Base-by-base conservation (phyloP, 805 yeast genomes). In the Candida boleticola region DNA sequence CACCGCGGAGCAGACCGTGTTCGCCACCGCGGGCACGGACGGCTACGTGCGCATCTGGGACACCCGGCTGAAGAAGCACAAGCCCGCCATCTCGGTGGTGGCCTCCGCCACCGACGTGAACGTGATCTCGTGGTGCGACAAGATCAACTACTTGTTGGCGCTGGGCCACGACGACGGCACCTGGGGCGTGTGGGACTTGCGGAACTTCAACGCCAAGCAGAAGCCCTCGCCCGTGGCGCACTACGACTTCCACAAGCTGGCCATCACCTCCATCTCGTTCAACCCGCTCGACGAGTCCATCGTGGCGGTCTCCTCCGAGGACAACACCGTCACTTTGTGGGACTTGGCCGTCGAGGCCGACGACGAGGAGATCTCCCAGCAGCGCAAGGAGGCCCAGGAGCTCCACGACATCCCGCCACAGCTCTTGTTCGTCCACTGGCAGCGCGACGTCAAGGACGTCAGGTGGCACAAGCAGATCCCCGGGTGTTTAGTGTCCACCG, bases 301-400 rank as follows among this genome's bases (percentile, higher is more conserved):
- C 48, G 78, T 93, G 41, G 98, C 98, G 1, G 97, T 92, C 14
- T 89, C 95, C 3, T 87, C 96, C 1, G 98, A 90, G 61, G 99
- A 93, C 65, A 89, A 89, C 63, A 93, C 98, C 4, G 97, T 93
- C 6, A 89, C 97, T 1, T 71, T 93, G 51, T 93, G 99, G 99
- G 99, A 93, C 70, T 75, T 93, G 61, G 92, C 97, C 10, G 99
- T 93, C 13, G 99, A 93, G 69, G 98, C 98, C 3, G 99, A 90
- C 63, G 98, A 93, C 60, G 98, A 92, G 60, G 99, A 92, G 66
- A 85, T 92, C 51, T 81, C 86, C 44, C 85, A 84, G 57, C 97
- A 92, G 67, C 78, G 80, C 53, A 76, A 80, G 43, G 93, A 85
- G 54, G 77, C 82, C 31, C 76, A 77, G 52, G 97, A 90, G 54